Evolutionary conservation across 768 basidiomycete genomes (phyloP), one percentile per base, ranked within the genome.

Genomic region (Tylopilus sp.): DNA sequence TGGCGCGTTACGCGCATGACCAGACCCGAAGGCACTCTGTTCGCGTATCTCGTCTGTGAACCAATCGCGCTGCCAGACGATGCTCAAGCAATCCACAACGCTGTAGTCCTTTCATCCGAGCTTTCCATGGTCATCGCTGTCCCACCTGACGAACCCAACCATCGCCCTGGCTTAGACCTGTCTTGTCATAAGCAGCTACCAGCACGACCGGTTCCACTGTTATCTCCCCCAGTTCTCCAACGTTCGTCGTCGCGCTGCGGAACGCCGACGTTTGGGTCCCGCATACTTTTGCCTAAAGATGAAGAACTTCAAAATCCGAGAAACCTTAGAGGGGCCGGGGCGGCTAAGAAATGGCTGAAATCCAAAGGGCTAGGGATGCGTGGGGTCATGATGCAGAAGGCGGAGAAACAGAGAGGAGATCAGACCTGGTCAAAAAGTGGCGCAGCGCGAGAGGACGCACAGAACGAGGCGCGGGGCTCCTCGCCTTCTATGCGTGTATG

Each of bases 1-100:
- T 87, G 86, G 84, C 82, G 78, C 42, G 71, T 85, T 11, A 65
- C 75, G 45, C 78, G 78, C 41, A 82, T 84, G 45, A 77, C 78
- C 5, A 76, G 76, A 51, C 77, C 81, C 3, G 76, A 81, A 33
- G 85, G 84, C 11, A 83, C 85, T 2, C 69, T 85, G 34, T 89
- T 91, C 60, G 86, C 84, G 4, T 79, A 89, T 62, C 80, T 90
- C 52, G 75, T 84, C 34, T 88, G 87, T 26, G 77, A 83, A 17
- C 87, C 87, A 7, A 73, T 77, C 2, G 57, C 75, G 3, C 75
- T 88, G 14, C 83, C 85, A 7, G 64, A 66, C 3, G 67, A 70
- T 25, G 62, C 59, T 6, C 57, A 64, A 19, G 55, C 44, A 2
- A 63, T 67, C 26, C 50, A 67, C 26, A 60, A 61, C 16, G 63